A percentile compares a stretch with the other conserved stretches of the same genome.
These are phyloP conservation scores for Leishmania turanica DNA, from an alignment of 208 protist species.

Conservation along the genomic window DNA sequence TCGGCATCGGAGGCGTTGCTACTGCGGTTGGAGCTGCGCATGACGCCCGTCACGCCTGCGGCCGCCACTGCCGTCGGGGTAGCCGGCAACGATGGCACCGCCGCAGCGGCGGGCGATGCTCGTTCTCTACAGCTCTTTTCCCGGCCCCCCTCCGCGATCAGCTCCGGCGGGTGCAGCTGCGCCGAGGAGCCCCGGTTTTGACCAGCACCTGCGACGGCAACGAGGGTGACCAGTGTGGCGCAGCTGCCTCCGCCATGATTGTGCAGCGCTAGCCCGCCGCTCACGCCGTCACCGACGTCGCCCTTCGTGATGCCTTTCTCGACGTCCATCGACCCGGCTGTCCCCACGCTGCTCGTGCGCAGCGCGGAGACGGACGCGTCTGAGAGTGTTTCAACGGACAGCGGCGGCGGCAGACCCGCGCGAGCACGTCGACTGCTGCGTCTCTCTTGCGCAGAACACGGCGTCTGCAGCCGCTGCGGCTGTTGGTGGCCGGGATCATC, in stretches of 20 bases:
- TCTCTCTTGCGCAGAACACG: neutral
- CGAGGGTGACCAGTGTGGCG: neutral
- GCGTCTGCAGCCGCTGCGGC: neutral
- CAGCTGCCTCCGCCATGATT: neutral
- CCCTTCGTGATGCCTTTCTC: neutral
- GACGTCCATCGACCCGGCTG: neutral
- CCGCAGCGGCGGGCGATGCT: neutral
- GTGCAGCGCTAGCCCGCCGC: neutral
- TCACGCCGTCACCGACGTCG: neutral
- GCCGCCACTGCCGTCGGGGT: neutral
- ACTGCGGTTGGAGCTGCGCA: neutral
- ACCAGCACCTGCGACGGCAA: neutral
- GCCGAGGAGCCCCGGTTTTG: constrained; percentile 9
- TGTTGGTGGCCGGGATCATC: neutral
- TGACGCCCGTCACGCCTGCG: neutral
- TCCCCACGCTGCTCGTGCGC: constrained; percentile 10
- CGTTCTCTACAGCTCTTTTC: neutral
- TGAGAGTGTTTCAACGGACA: constrained; percentile 23
- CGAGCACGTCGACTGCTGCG: constrained; percentile 2
- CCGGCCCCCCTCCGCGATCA: neutral
- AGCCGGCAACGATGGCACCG: neutral
- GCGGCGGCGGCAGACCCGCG: constrained; percentile 20
- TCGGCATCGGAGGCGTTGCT: neutral
- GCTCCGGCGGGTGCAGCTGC: neutral
- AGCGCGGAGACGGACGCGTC: constrained; percentile 14